These are phyloP conservation scores for Lolium multiflorum DNA, from an alignment of 176 grass and related monocot genomes.

Conservation along the genomic window DNA sequence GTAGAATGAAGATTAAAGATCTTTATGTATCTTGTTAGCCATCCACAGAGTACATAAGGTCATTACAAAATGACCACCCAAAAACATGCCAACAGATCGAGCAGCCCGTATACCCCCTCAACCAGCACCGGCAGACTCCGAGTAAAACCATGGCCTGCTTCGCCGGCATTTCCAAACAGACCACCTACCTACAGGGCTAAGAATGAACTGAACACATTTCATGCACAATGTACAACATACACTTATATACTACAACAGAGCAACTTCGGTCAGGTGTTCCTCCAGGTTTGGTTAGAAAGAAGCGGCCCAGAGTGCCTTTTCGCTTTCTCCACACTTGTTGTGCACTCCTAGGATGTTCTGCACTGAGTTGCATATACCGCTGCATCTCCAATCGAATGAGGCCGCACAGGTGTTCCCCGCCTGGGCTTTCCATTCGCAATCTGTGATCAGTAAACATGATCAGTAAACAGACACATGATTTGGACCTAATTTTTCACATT, in stretches of 20 bases:
- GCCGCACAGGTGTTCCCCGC: slow-evolving; percentile 75
- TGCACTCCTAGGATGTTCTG: slow-evolving; percentile 82
- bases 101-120: slow-evolving; percentile 1
- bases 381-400: slow-evolving; percentile 91
- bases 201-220: slow-evolving; percentile 40
- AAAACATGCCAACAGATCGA: not conserved
- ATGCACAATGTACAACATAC: slow-evolving; percentile 44
- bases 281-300: slow-evolving; percentile 46
- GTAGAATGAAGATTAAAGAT: not conserved
- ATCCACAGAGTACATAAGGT: not conserved
- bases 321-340: slow-evolving; percentile 69
- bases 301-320: slow-evolving; percentile 52
- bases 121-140: slow-evolving; percentile 45
- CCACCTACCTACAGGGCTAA: slow-evolving; percentile 37
- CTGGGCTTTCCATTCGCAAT: slow-evolving; percentile 94
- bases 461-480: not conserved
- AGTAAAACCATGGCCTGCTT: slow-evolving; percentile 47
- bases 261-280: not conserved
- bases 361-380: slow-evolving; percentile 83
- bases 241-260: not conserved
- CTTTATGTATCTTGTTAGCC: slow-evolving; percentile 7
- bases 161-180: not conserved
- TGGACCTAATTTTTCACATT: not conserved
- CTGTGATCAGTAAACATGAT: slow-evolving; percentile 42
- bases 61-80: not conserved